Conservation (phyloP, 139 green algal genomes). For the Chlamydomonas sphaeroides region DNA sequence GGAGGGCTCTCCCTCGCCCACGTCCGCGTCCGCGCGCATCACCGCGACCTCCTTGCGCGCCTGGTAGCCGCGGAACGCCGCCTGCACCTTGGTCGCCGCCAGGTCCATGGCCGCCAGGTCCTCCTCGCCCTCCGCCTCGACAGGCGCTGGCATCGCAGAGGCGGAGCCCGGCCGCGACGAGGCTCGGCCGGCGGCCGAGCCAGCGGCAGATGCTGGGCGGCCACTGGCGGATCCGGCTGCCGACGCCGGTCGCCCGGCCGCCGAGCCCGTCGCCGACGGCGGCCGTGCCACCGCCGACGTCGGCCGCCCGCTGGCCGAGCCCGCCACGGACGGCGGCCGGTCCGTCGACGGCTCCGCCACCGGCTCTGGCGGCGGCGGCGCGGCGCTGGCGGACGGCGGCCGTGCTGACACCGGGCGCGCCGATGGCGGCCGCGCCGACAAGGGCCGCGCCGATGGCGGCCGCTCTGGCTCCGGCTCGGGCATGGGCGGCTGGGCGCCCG, state of each 20-base stretch:
- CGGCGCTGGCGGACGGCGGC: background rate
- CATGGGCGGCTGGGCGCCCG: background rate
- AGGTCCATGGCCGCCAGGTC: constrained; percentile 5
- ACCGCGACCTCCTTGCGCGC: constrained; percentile 60
- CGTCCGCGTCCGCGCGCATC: constrained; percentile 23
- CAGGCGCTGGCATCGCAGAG: background rate
- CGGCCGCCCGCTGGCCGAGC: too few relatives aligned
- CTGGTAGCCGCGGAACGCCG: constrained; percentile 71
- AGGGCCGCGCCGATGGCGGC: background rate
- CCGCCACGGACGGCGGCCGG: too few relatives aligned
- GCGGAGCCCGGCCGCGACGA: background rate
- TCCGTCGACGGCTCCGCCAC: background rate
- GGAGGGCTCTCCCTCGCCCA: background rate
- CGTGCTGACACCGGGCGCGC: constrained; percentile 9
- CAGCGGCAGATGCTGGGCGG: background rate
- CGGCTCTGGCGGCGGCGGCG: background rate
- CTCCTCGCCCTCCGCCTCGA: background rate
- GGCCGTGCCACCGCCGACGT: background rate
- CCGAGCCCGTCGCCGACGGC: background rate
- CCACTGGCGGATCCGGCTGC: too few relatives aligned
- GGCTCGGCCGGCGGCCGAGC: background rate
- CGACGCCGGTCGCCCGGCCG: too few relatives aligned
- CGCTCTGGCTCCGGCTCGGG: background rate
- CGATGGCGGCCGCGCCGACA: constrained; percentile 1
- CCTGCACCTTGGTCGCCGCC: constrained; percentile 74